These are phyloP conservation scores for Colletotrichum ledebouriae DNA, from an alignment of 2,329 filamentous ascomycete species.

Conservation along the genomic window DNA sequence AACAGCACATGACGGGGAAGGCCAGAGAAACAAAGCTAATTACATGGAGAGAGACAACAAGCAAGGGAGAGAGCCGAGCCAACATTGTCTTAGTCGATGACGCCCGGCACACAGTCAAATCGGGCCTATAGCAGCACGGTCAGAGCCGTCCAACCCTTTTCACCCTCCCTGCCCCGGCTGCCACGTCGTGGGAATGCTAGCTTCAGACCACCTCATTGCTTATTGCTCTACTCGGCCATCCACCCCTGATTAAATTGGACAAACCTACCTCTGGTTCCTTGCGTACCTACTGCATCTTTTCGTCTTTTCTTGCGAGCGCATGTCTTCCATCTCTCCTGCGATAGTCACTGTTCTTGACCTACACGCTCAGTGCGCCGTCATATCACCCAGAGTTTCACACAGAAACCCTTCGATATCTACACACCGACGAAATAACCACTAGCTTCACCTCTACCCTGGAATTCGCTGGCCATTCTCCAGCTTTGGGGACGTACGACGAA, in stretches of 20 bases:
- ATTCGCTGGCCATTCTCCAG: not conserved
- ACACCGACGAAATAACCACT: conserved; percentile 1
- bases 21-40: conserved; percentile 17
- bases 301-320: conserved; percentile 9
- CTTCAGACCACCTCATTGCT: conserved; percentile 39
- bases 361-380: not conserved
- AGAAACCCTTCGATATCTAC: conserved; percentile 3
- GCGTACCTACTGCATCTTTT: conserved; percentile 16
- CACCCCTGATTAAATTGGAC: conserved; percentile 26
- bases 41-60: conserved; percentile 33
- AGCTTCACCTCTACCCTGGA: conserved; percentile 3
- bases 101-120: conserved; percentile 37
- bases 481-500: conserved; percentile 5
- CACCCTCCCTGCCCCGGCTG: conserved; percentile 33
- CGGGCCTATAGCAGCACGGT: conserved; percentile 33
- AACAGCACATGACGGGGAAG: conserved; percentile 4
- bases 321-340: conserved; percentile 4
- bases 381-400: not conserved
- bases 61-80: conserved; percentile 29
- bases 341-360: conserved; percentile 4
- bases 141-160: conserved; percentile 25
- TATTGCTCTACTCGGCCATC: conserved; percentile 35
- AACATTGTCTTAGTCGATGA: conserved; percentile 31
- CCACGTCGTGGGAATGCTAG: conserved; percentile 40
- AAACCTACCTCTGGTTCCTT: conserved; percentile 25